Conservation (phyloP, 2,329 filamentous ascomycete species). For the Nemania bipapillata region DNA sequence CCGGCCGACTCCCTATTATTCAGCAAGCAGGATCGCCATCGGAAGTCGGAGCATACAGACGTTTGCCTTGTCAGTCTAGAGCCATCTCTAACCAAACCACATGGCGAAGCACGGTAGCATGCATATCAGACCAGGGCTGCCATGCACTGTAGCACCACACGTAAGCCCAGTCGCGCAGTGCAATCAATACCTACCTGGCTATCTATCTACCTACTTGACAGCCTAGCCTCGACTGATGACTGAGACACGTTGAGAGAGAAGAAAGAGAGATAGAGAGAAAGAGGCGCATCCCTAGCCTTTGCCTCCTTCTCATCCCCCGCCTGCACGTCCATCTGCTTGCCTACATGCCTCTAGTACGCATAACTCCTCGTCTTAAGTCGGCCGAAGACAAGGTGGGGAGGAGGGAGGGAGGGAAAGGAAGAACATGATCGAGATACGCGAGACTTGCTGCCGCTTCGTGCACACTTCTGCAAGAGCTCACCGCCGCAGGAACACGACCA, state of each 20-base stretch:
- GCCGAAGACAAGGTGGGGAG: too few species aligned
- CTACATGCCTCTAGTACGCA: too few species aligned
- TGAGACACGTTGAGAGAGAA: not conserved
- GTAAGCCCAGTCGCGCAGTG: too few species aligned
- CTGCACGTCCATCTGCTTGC: too few species aligned
- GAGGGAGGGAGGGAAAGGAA: too few species aligned
- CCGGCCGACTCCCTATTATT: not conserved
- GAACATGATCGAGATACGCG: slow-evolving; percentile 3
- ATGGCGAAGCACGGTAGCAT: not conserved
- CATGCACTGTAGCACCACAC: not conserved
- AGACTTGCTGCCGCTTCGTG: not conserved
- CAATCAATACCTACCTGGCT: not conserved
- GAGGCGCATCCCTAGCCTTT: not conserved
- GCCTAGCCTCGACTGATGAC: too few species aligned
- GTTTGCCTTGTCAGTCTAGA: not conserved
- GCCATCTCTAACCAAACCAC: not conserved
- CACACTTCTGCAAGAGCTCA: not conserved
- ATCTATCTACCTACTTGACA: not conserved
- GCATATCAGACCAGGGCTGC: slow-evolving; percentile 1
- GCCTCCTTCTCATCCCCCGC: not conserved
- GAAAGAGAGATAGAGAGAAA: too few species aligned
- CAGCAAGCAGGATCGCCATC: not conserved
- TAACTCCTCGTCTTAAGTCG: too few species aligned
- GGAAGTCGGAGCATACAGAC: not conserved
- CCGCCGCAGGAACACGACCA: slow-evolving; percentile 29